Evolutionary conservation across 1,284 basidiomycete species (phyloP), one percentile per base, ranked within the genome.

Genomic region (Sporisorium scitamineum): DNA sequence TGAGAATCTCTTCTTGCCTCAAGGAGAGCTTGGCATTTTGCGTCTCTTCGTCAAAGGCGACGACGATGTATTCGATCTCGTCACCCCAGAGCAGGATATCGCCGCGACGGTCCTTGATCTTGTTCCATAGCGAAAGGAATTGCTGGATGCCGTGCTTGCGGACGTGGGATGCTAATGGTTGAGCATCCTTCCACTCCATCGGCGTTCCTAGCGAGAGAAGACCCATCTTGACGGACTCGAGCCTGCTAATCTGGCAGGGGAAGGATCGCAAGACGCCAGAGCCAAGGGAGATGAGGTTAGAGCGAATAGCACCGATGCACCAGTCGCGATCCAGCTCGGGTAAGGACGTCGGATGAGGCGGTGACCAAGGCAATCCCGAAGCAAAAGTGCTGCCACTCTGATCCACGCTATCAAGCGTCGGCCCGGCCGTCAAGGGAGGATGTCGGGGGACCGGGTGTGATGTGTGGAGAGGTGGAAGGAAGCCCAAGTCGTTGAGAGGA

Each of bases 1-100:
- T 89, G 42, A 99, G 89, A 73, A 99, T 97, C 87, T 99, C 95
- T 2, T 92, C 92, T 87, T 99, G 97, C 39, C 95, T 89, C 22
- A 99, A 89, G 41, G 94, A 96, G 27, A 99, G 89, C 74, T 90
- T 91, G 1, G 94, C 97, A 73, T 92, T 93, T 85, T 92, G 92
- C 44, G 88, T 85, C 64, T 90, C 88, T 74, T 93, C 88, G 86
- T 98, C 93, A 84, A 97, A 92, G 5, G 91, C 89, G 61, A 97
- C 89, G 72, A 99, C 93, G 91, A 99, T 94, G 86, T 98, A 98
- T 86, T 99, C 97, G 82, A 99, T 89, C 95, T 99, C 97, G 84
- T 99, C 97, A 31, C 97, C 97, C 97, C 97, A 99, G n/a, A 97
- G 89, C 53, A 99, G 88, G 69, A 92, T 92, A 83, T 99, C 95